Evolutionary conservation across 2,329 filamentous ascomycete genomes (phyloP).

Genomic region (Ploettnerulaceae sp.): DNA sequence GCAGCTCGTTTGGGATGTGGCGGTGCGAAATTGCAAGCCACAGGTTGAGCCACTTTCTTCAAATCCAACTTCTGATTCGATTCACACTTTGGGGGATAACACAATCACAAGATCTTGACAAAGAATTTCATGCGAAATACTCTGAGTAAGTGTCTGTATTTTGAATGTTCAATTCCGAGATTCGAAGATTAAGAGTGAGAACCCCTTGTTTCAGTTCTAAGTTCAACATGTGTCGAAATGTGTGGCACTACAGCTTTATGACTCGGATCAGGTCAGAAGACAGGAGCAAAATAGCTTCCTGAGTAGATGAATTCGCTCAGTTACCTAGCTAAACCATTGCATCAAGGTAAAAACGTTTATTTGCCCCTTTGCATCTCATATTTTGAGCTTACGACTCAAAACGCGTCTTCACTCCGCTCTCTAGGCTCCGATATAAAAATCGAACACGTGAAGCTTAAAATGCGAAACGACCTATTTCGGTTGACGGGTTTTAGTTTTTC

Average conservation of each 20-base stretch:
- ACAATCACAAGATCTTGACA: slow-evolving; percentile 4
- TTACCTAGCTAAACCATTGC: neutral
- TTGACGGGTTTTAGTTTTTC: no score
- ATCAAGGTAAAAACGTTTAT: neutral
- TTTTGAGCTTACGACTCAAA: slow-evolving; percentile 9
- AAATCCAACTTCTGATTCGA: neutral
- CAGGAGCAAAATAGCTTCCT: neutral
- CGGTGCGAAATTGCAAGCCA: slow-evolving; percentile 13
- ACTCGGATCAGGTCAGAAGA: slow-evolving; percentile 5
- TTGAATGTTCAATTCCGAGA: no score
- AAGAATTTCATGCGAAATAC: slow-evolving; percentile 9
- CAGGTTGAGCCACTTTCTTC: slow-evolving; percentile 9
- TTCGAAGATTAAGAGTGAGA: no score
- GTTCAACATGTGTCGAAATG: no score
- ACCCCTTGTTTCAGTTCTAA: neutral
- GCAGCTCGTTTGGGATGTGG: slow-evolving; percentile 10
- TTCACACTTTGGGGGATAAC: neutral
- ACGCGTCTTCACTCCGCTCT: slow-evolving; percentile 9
- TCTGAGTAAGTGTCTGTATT: no score
- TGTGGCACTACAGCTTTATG: neutral
- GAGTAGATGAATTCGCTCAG: neutral
- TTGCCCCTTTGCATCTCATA: neutral
- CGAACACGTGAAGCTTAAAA: slow-evolving; percentile 9
- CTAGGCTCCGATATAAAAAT: slow-evolving; percentile 12
- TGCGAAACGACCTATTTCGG: neutral